Percentiles rank a stretch among this genome's conserved stretches.
These are phyloP conservation scores for Hypoxylon sp. DNA, from an alignment of 2,329 filamentous ascomycete genomes.

Conservation along the genomic window DNA sequence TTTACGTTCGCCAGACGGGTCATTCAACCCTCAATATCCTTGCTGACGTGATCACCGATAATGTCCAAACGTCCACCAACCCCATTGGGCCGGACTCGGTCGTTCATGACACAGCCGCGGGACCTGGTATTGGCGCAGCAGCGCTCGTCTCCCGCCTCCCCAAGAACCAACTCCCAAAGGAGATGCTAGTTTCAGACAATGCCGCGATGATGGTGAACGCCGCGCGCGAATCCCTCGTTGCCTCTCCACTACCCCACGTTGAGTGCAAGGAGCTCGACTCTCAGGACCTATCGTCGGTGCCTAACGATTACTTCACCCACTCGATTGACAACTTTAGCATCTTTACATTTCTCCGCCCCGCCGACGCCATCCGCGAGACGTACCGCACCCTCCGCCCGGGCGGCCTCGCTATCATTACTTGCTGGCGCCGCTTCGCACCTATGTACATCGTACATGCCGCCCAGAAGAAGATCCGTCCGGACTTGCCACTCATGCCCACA, in stretches of 20 bases:
- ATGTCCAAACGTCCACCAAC: conserved; percentile 51
- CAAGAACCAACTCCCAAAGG: conserved; percentile 49
- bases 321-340: conserved; percentile 52
- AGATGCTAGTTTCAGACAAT: conserved; percentile 52
- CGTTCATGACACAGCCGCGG: conserved; percentile 54
- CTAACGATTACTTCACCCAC: conserved; percentile 48
- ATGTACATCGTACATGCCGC: conserved; percentile 48
- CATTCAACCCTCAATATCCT: conserved; percentile 53
- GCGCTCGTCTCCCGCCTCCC: conserved; percentile 49
- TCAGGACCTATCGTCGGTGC: conserved; percentile 46
- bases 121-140: conserved; percentile 51
- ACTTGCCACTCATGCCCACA: conserved; percentile 48
- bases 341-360: conserved; percentile 46
- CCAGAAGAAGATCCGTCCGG: conserved; percentile 49
- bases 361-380: conserved; percentile 46
- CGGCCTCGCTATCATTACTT: conserved; percentile 47
- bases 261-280: conserved; percentile 51
- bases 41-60: conserved; percentile 45
- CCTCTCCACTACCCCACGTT: conserved; percentile 49
- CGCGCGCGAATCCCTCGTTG: conserved; percentile 49
- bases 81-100: conserved; percentile 50
- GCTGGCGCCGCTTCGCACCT: conserved; percentile 50
- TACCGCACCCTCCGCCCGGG: conserved; percentile 48
- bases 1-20: conserved; percentile 52
- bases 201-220: conserved; percentile 50